Conservation (phyloP, 2,329 filamentous ascomycete species). For the Bipolaris zeicola region DNA sequence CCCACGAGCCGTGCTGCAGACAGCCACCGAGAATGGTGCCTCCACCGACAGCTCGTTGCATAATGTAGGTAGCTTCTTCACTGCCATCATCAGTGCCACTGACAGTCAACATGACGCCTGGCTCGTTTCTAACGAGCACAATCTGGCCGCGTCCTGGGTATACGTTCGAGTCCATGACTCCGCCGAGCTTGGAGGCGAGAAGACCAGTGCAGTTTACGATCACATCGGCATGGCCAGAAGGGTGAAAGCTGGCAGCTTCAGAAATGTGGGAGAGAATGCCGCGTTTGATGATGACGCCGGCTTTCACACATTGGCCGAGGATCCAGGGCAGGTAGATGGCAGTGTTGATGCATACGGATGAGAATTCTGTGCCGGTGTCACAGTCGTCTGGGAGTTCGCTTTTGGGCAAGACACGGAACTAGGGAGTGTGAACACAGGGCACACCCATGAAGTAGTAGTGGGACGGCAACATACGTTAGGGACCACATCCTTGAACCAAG, state of each 20-base stretch:
- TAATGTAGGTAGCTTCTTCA: constrained; percentile 78
- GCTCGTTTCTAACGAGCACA: constrained; percentile 80
- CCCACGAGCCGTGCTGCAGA: constrained; percentile 80
- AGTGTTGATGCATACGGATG: constrained; percentile 89
- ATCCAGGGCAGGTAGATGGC: constrained; percentile 88
- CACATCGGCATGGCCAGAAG: constrained; percentile 65
- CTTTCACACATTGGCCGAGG: constrained; percentile 75
- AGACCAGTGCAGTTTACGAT: constrained; percentile 88
- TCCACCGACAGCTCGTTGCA: constrained; percentile 76
- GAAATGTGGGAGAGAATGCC: constrained; percentile 66
- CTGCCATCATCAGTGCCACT: constrained; percentile 76
- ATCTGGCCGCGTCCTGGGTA: constrained; percentile 82
- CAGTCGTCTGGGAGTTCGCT: constrained; percentile 65
- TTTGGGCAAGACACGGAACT: constrained; percentile 66
- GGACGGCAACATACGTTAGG: constrained; percentile 63
- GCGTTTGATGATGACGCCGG: constrained; percentile 65
- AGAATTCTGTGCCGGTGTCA: constrained; percentile 76
- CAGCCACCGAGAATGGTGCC: constrained; percentile 88
- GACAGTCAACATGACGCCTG: constrained; percentile 69
- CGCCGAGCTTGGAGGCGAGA: constrained; percentile 74
- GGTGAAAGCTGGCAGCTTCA: constrained; percentile 69
- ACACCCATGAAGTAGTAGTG: neutral
- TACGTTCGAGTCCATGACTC: constrained; percentile 76
- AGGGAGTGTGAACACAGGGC: constrained; percentile 2
- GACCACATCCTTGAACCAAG: constrained; percentile 75